phyloP scores from a whole-genome alignment of 176 grass and related monocot species.

The Triticum urartu region DNA sequence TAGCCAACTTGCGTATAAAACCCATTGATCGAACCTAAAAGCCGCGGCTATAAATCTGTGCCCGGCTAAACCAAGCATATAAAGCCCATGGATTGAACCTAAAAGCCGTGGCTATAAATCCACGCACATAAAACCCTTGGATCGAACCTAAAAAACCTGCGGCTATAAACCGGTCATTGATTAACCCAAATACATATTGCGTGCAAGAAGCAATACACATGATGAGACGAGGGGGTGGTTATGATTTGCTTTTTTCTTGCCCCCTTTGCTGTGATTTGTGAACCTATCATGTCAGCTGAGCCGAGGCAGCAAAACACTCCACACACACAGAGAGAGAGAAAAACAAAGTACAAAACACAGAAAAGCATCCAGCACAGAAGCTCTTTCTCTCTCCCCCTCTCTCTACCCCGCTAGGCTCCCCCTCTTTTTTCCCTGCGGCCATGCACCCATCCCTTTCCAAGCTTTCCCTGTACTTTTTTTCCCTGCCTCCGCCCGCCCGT shows the following conservation, averaged over 20 bases:
- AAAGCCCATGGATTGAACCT: too few species aligned
- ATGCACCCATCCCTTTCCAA: slow-evolving; percentile 7
- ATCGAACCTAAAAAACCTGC: too few species aligned
- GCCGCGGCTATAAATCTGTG: neutral
- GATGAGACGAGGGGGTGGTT: neutral
- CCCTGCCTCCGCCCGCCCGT: neutral
- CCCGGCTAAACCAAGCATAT: neutral
- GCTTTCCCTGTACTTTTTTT: neutral
- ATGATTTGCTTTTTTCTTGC: neutral
- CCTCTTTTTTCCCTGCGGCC: neutral
- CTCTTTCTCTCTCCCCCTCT: neutral
- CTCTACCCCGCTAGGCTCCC: too few species aligned
- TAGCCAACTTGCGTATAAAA: neutral
- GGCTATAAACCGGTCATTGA: neutral
- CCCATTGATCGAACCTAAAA: neutral
- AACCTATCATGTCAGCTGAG: slow-evolving; percentile 43
- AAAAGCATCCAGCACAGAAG: neutral
- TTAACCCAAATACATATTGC: neutral
- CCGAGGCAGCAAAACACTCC: slow-evolving; percentile 34
- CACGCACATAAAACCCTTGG: too few species aligned
- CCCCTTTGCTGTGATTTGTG: neutral
- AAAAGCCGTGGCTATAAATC: neutral
- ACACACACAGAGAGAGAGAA: neutral
- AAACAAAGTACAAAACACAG: slow-evolving; percentile 1
- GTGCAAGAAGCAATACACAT: slow-evolving; percentile 21